Conservation (phyloP, 768 basidiomycete genomes). For the Kwoniella europaea region DNA sequence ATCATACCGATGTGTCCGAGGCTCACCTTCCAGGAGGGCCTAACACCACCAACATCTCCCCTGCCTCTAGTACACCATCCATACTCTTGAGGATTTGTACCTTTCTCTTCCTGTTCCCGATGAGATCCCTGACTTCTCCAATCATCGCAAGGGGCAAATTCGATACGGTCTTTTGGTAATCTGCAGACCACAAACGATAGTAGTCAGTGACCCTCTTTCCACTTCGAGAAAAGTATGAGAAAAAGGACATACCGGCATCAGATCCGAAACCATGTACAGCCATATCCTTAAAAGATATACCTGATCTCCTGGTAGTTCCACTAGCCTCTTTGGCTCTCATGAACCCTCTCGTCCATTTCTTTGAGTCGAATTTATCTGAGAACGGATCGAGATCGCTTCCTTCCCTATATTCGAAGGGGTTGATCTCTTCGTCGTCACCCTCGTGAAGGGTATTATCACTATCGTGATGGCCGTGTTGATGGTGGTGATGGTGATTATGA, state of each 20-base stretch:
- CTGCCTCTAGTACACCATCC: constrained; percentile 69
- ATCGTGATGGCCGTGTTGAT: not conserved
- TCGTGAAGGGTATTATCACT: not conserved
- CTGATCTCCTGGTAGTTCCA: constrained; percentile 32
- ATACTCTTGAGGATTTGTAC: constrained; percentile 67
- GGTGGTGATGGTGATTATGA: not conserved
- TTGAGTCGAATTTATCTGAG: constrained; percentile 57
- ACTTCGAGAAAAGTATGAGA: not conserved
- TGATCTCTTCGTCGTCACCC: not conserved
- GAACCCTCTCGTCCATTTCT: constrained; percentile 56
- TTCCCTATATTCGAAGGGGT: constrained; percentile 45
- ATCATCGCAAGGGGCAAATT: constrained; percentile 52
- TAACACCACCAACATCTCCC: constrained; percentile 73
- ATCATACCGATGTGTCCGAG: too few relatives aligned
- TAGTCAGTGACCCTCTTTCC: not conserved
- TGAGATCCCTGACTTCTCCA: constrained; percentile 32
- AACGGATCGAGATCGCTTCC: constrained; percentile 59
- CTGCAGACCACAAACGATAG: constrained; percentile 27
- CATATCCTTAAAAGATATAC: constrained; percentile 60
- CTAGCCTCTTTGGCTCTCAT: constrained; percentile 34
- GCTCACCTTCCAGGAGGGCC: constrained; percentile 60
- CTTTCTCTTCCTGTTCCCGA: constrained; percentile 48
- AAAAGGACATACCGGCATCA: constrained; percentile 42
- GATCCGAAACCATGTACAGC: constrained; percentile 55
- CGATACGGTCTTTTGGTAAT: constrained; percentile 61